phyloP scores from a whole-genome alignment of 352 stramenopile genomes.

The Blastocystis sp. region DNA sequence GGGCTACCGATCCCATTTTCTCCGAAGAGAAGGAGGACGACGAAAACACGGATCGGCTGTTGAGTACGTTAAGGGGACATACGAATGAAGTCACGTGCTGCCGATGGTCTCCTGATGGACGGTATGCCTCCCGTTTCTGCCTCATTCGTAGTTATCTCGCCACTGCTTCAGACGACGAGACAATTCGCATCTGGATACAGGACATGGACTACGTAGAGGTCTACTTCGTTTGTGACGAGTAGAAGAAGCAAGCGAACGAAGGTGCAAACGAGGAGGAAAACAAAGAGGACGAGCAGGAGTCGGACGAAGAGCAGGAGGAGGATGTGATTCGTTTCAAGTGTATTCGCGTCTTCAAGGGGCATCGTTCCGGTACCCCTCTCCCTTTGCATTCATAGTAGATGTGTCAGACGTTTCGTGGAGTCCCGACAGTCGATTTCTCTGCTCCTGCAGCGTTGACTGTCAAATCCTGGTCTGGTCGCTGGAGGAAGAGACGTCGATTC shows the following conservation, averaged over 20 bases:
- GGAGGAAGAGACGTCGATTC: background rate
- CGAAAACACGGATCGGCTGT: constrained; percentile 61
- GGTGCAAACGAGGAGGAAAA: background rate
- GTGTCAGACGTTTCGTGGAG: constrained; percentile 46
- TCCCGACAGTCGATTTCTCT: constrained; percentile 57
- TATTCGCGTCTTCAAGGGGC: constrained; percentile 40
- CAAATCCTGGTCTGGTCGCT: constrained; percentile 44
- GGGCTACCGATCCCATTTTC: constrained; percentile 60
- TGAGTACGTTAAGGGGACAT: constrained; percentile 56
- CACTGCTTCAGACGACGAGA: constrained; percentile 67
- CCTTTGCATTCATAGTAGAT: background rate
- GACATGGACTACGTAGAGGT: background rate
- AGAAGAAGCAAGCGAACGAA: background rate
- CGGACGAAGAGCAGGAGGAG: constrained; percentile 36
- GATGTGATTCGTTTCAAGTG: constrained; percentile 51
- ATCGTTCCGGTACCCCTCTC: constrained; percentile 6
- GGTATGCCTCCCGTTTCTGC: background rate
- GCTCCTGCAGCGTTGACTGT: constrained; percentile 43
- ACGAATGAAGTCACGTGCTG: constrained; percentile 64
- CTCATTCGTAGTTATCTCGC: constrained; percentile 34
- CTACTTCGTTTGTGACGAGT: background rate
- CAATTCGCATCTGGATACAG: constrained; percentile 48
- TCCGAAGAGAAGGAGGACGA: constrained; percentile 66
- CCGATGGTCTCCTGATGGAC: constrained; percentile 64
- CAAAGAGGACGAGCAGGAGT: constrained; percentile 1